Percentiles rank a stretch among this genome's conserved stretches.
Conservation (phyloP, 257 asterid genomes). For the Apocynum venetum region DNA sequence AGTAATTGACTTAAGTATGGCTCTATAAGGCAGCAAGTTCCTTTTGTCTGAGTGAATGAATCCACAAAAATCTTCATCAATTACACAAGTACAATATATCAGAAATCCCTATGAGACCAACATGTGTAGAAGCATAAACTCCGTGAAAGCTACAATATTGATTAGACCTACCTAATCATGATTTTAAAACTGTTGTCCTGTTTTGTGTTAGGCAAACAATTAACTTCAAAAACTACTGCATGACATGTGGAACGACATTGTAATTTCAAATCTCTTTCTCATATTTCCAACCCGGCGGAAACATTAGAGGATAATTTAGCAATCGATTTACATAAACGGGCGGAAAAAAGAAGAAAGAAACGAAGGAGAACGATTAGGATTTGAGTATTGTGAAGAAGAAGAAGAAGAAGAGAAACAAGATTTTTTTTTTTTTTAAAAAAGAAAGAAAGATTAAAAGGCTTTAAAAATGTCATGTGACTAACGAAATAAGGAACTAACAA, state of each 20-base stretch:
- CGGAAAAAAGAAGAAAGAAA: too few species aligned
- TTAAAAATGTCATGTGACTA: too few species aligned
- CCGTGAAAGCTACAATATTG: background rate
- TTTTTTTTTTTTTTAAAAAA: too few species aligned
- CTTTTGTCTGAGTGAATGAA: background rate
- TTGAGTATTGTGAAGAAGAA: too few species aligned
- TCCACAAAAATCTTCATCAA: background rate
- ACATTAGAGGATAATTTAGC: too few species aligned
- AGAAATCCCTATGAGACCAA: background rate
- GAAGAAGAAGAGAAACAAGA: too few species aligned
- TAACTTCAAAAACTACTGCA: background rate
- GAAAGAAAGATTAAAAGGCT: too few species aligned
- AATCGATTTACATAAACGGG: too few species aligned
- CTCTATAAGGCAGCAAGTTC: background rate
- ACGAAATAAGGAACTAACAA: too few species aligned
- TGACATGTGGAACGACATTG: slow-evolving; percentile 13
- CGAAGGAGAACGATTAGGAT: too few species aligned
- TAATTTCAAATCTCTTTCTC: background rate
- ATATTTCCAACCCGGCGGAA: background rate
- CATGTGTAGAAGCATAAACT: slow-evolving; percentile 6
- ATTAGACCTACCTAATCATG: background rate
- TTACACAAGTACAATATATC: background rate
- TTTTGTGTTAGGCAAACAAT: background rate
- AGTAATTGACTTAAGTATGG: background rate
- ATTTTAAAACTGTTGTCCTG: background rate